phyloP scores from a whole-genome alignment of 305 asterid genomes.

The Rubia peregrina region DNA sequence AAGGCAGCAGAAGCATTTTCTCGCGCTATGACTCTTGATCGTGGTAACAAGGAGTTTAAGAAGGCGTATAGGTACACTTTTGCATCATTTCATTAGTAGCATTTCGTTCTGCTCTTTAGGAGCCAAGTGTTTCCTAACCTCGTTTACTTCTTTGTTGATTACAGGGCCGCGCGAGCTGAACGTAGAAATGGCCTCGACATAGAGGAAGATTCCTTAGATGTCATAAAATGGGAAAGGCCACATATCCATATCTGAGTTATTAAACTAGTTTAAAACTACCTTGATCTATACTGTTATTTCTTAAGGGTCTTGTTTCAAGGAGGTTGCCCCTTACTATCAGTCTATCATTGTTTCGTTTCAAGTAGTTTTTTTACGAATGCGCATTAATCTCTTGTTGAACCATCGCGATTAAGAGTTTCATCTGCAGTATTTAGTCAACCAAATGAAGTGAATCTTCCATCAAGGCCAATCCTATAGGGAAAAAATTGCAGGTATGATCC shows the following conservation, averaged over 20 bases:
- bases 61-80: conserved; percentile 14
- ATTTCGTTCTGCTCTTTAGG: too few species aligned
- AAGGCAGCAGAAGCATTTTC: conserved; percentile 21
- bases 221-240: not conserved
- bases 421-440: too few species aligned
- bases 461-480: too few species aligned
- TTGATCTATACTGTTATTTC: not conserved
- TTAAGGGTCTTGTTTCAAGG: too few species aligned
- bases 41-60: conserved; percentile 18
- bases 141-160: not conserved
- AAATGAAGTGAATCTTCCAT: too few species aligned
- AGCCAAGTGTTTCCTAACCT: not conserved
- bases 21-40: conserved; percentile 19
- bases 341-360: too few species aligned
- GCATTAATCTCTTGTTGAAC: too few species aligned
- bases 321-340: too few species aligned
- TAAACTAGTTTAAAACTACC: not conserved
- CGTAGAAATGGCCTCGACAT: not conserved
- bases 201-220: not conserved
- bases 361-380: too few species aligned
- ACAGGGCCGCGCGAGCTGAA: not conserved
- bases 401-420: too few species aligned
- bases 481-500: too few species aligned
- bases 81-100: not conserved
- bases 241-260: not conserved